Evolutionary conservation across 2,329 filamentous ascomycete species (phyloP), one percentile per base, ranked within the genome.

Genomic region (Alternaria atra): DNA sequence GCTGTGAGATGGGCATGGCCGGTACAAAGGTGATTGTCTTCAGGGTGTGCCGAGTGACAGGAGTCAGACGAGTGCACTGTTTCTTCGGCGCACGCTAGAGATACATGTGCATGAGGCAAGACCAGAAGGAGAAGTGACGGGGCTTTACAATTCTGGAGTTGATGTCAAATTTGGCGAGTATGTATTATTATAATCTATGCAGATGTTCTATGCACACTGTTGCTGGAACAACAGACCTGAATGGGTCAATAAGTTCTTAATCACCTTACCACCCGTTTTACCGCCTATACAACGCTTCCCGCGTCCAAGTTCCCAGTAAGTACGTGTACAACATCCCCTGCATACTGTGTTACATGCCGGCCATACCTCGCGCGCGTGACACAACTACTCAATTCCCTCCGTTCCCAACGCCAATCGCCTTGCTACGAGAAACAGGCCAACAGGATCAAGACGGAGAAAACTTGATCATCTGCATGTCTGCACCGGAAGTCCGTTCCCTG

Each of bases 151-250:
- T 50, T 23, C 23, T 37, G 13, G 32, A 35, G 20, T 15, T 13
- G 13, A 35, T 37, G 8, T 50, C 37, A 6, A 25, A 25, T 27
- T 50, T 23, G 46, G 46, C 46, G 32, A 23, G n/a, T 50, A 25
- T 50, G 32, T 50, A 25, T 37, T 50, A 10, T 37, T 50, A 30
- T 50, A 35, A 50, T 50, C 32, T 50, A n/a, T 50, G 20, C 27
- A 34, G 20, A 50, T 27, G 32, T 25, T 27, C 6, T n/a, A 50
- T 37, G 46, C 46, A 35, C 46, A 50, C 30, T 35, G 15, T 50
- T 50, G 30, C 32, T 50, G 46, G 13, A 23, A 25, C 13, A 15
- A 35, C 15, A 25, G 30, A 34, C 46, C 13, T 34, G 46, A 25
- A 34, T 12, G 46, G 32, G 46, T 48, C 46, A 35, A 48, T 48